Evolutionary conservation across 352 stramenopile species (phyloP).

Genomic region (Thalassiosira livingstoniorum): DNA sequence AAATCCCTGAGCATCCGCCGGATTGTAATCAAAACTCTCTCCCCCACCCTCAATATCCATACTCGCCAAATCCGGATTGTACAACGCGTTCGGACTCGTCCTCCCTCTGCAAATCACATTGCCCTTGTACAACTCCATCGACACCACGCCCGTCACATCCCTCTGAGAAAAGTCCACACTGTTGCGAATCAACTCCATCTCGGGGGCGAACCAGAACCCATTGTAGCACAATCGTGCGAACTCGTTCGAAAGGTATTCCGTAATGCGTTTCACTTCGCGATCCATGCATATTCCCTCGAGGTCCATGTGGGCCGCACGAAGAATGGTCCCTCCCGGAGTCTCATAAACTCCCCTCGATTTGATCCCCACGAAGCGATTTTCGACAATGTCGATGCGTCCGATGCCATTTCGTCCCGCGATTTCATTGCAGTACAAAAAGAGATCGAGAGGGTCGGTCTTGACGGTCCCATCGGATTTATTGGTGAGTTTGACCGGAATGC

Average conservation of each 20-base stretch:
- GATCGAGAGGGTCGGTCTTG: slow-evolving; percentile 92
- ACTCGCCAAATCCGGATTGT: slow-evolving; percentile 96
- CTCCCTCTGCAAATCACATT: slow-evolving; percentile 95
- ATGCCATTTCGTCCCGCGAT: slow-evolving; percentile 96
- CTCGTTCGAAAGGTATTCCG: slow-evolving; percentile 93
- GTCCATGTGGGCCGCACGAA: slow-evolving; percentile 91
- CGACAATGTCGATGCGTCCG: slow-evolving; percentile 98
- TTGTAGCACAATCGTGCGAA: slow-evolving; percentile 99
- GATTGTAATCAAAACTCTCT: slow-evolving; percentile 98
- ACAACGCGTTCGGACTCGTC: slow-evolving; percentile 92
- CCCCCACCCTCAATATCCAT: slow-evolving; percentile 98
- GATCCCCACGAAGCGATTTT: slow-evolving; percentile 99
- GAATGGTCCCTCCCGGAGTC: slow-evolving; percentile 94
- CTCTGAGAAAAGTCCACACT: slow-evolving; percentile 94
- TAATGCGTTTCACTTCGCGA: slow-evolving; percentile 93
- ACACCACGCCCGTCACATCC: slow-evolving; percentile 93
- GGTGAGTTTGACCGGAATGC: slow-evolving; percentile 91
- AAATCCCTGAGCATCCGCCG: slow-evolving; percentile 96
- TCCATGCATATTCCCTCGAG: slow-evolving; percentile 97
- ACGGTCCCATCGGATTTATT: slow-evolving; percentile 90
- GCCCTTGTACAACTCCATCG: slow-evolving; percentile 98
- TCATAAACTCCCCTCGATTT: slow-evolving; percentile 99
- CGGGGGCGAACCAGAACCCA: slow-evolving; percentile 99
- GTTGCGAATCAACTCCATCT: slow-evolving; percentile 98
- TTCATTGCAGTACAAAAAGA: slow-evolving; percentile 98